A percentile compares a stretch with the other conserved stretches of the same genome.
These are phyloP conservation scores for Cladosporium oxysporum DNA, from an alignment of 2,329 filamentous ascomycete genomes.

Conservation along the genomic window DNA sequence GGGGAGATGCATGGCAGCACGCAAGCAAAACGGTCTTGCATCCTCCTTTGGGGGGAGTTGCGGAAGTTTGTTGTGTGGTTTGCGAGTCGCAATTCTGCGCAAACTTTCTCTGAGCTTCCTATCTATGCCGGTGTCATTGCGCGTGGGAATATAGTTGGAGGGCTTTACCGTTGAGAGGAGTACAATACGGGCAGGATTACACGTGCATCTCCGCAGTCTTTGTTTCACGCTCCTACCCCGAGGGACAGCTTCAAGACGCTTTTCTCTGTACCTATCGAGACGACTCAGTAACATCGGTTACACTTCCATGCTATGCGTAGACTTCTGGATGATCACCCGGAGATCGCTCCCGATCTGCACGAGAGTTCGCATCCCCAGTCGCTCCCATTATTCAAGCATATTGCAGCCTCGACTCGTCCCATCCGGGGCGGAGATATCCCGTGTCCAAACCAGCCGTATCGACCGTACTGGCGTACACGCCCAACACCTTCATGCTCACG, in stretches of 20 bases:
- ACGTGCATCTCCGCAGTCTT: background rate
- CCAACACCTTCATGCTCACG: conserved; percentile 23
- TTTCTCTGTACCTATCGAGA: background rate
- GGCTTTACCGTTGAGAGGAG: background rate
- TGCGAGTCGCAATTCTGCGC: background rate
- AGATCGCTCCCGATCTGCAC: background rate
- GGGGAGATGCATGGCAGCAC: conserved; percentile 10
- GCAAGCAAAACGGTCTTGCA: background rate
- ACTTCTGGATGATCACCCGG: background rate
- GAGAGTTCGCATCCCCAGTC: background rate
- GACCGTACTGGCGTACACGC: conserved; percentile 49
- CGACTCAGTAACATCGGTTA: background rate
- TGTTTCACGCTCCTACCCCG: background rate
- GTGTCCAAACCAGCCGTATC: conserved; percentile 51
- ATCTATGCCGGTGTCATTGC: background rate
- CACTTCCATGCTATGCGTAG: background rate
- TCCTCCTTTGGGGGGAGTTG: background rate
- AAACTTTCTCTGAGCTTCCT: background rate
- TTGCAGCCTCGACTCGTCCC: conserved; percentile 37
- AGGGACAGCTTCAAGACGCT: background rate
- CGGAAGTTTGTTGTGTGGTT: background rate
- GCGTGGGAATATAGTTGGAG: background rate
- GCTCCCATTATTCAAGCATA: conserved; percentile 4
- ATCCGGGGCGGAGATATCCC: conserved; percentile 53
- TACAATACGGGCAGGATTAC: background rate